Evolutionary conservation across 2,329 filamentous ascomycete genomes (phyloP), one percentile per base, ranked within the genome.

Genomic region (Pseudogymnoascus sp.): DNA sequence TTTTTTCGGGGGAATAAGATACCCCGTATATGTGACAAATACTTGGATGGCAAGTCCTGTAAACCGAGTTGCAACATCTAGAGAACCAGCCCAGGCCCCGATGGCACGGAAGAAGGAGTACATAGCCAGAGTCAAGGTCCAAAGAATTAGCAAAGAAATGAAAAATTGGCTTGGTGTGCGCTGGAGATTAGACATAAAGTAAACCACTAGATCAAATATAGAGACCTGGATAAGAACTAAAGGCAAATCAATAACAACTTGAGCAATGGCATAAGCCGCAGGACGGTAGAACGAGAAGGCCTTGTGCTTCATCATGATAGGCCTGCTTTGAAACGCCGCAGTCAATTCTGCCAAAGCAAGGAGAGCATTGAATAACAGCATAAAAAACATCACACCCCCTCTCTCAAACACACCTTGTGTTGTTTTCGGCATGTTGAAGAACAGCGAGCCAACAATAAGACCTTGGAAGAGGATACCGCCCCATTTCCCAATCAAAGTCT

Each of bases 91-190:
- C 1, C 88, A 77, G 0, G 89, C 87, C n/a, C 84, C 91, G 66
- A 96, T 90, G 5, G 86, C 88, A 60, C 91, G 84, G 83, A 96
- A 96, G 66, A 93, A 82, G 86, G 91, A 93, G 59, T 88, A 92
- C 89, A 95, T 95, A 66, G 84, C 81, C 70, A 96, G 69, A 0
- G 90, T 90, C 1, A 86, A 86, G 64, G 82, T 73, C 76, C 93
- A 91, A 2, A 86, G 88, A 71, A 93, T 83, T 61, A 96, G 79
- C 64, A 91, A 75, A 81, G 91, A 96, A 77, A 91, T 89, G 80
- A 96, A 96, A 80, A 95, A 96, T 0, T 87, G 77, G 1, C 87
- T 88, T 0, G 89, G 79, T 66, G 88, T 86, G 61, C 91, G 83
- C 63, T 89, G 84, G 31, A 97, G 78, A 67, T 92, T 89, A 0